These are phyloP conservation scores for Vanrija pseudolonga DNA, from an alignment of 1,284 basidiomycete species.

Conservation along the genomic window DNA sequence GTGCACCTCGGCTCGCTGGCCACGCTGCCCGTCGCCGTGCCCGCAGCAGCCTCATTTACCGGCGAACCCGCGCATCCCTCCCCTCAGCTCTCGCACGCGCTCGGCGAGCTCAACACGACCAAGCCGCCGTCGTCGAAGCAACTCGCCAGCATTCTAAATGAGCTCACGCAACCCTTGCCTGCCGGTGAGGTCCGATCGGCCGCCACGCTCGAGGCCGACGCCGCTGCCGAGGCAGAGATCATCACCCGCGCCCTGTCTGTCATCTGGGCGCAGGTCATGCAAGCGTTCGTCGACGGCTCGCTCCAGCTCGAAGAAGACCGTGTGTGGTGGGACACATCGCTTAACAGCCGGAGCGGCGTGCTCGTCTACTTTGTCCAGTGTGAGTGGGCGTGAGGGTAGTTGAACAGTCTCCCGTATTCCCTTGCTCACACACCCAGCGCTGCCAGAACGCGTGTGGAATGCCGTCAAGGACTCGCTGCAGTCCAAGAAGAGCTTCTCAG, in stretches of 20 bases:
- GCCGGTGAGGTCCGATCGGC: not conserved
- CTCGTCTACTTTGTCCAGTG: constrained; percentile 45
- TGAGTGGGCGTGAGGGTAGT: constrained; percentile 19
- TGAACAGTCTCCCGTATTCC: too few relatives aligned
- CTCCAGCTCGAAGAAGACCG: constrained; percentile 41
- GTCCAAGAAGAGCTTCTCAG: constrained; percentile 9
- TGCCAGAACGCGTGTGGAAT: constrained; percentile 40
- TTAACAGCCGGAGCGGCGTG: constrained; percentile 30
- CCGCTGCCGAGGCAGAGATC: constrained; percentile 38
- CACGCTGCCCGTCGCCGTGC: constrained; percentile 39
- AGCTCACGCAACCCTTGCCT: not conserved
- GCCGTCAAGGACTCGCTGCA: constrained; percentile 18
- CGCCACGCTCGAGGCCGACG: constrained; percentile 24
- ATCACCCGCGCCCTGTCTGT: constrained; percentile 43
- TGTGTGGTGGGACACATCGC: constrained; percentile 38
- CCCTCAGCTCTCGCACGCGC: constrained; percentile 23
- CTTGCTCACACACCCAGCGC: constrained; percentile 24
- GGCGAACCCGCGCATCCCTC: constrained; percentile 9
- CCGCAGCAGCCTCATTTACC: constrained; percentile 5
- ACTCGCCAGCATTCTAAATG: constrained; percentile 31
- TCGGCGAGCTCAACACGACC: constrained; percentile 32
- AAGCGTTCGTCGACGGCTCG: constrained; percentile 36
- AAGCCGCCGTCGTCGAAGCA: constrained; percentile 23
- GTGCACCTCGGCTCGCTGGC: constrained; percentile 40
- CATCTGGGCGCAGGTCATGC: constrained; percentile 45